phyloP scores from a whole-genome alignment of 1,284 basidiomycete genomes.

The Leucoagaricus sp. region DNA sequence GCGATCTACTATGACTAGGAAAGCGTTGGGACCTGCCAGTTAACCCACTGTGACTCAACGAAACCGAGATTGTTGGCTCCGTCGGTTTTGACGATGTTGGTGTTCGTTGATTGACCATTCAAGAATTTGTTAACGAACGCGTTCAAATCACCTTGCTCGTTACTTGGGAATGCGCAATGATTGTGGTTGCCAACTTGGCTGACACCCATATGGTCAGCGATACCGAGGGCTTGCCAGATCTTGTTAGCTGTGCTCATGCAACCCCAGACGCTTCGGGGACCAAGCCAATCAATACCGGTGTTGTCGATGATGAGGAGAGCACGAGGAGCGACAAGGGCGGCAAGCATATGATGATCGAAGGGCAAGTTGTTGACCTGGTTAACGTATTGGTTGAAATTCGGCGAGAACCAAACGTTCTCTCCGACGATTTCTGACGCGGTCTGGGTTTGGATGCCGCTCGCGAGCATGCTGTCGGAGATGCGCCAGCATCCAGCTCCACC shows the following conservation, averaged over 20 bases:
- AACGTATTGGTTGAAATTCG: conserved; percentile 45
- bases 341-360: conserved; percentile 55
- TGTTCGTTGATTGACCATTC: conserved; percentile 45
- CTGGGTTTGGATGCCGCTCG: conserved; percentile 41
- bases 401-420: conserved; percentile 63
- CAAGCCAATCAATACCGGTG: conserved; percentile 53
- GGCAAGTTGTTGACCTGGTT: conserved; percentile 46
- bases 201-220: conserved; percentile 48
- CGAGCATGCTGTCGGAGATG: conserved; percentile 46
- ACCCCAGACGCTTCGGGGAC: conserved; percentile 47
- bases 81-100: conserved; percentile 47
- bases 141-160: conserved; percentile 42
- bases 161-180: conserved; percentile 52
- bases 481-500: conserved; percentile 60
- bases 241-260: conserved; percentile 52
- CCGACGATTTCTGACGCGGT: conserved; percentile 55
- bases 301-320: conserved; percentile 53
- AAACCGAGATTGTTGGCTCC: conserved; percentile 42
- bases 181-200: conserved; percentile 51
- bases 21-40: conserved; percentile 46
- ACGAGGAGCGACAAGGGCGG: conserved; percentile 54
- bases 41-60: conserved; percentile 43
- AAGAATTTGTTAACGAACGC: conserved; percentile 58
- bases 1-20: neutral
- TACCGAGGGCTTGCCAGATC: conserved; percentile 49